A percentile compares a stretch with the other conserved stretches of the same genome.
These are phyloP conservation scores for Zychaea mexicana DNA, from an alignment of 371 early-diverging fungal species.

Conservation along the genomic window DNA sequence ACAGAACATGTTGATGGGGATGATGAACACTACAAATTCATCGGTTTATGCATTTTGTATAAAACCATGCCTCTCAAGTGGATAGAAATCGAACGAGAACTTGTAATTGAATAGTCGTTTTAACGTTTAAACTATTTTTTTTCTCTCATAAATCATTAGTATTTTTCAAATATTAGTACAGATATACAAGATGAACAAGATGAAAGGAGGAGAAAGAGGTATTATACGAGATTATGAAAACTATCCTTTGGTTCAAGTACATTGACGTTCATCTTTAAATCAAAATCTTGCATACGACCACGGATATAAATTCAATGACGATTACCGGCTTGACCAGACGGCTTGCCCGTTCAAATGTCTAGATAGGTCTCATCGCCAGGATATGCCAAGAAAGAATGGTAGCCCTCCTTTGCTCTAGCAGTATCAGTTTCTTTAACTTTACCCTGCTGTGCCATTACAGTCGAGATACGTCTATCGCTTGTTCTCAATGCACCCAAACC, in stretches of 20 bases:
- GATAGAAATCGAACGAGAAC: no score
- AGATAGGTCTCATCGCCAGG: slow-evolving; percentile 42
- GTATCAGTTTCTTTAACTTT: slow-evolving; percentile 10
- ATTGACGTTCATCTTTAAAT: slow-evolving; percentile 29
- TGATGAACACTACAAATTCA: no score
- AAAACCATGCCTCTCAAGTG: no score
- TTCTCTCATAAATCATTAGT: no score
- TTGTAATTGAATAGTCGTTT: no score
- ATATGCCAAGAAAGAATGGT: slow-evolving; percentile 31
- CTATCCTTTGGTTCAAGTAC: slow-evolving; percentile 12
- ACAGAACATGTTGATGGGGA: no score
- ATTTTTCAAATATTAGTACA: no score
- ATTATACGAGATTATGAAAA: no score
- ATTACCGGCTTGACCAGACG: slow-evolving; percentile 19
- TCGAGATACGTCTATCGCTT: slow-evolving; percentile 29
- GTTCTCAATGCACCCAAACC: slow-evolving; percentile 38
- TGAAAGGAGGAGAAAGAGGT: no score
- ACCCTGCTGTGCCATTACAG: slow-evolving; percentile 52
- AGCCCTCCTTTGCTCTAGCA: slow-evolving; percentile 19
- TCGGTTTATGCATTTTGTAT: no score
- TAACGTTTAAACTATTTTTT: no score
- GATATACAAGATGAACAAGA: no score
- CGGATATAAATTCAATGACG: slow-evolving; percentile 41
- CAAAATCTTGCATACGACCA: slow-evolving; percentile 30
- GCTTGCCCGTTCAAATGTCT: slow-evolving; percentile 14